Base-by-base conservation (phyloP, 768 basidiomycete genomes). In the Leccinellum albellum region DNA sequence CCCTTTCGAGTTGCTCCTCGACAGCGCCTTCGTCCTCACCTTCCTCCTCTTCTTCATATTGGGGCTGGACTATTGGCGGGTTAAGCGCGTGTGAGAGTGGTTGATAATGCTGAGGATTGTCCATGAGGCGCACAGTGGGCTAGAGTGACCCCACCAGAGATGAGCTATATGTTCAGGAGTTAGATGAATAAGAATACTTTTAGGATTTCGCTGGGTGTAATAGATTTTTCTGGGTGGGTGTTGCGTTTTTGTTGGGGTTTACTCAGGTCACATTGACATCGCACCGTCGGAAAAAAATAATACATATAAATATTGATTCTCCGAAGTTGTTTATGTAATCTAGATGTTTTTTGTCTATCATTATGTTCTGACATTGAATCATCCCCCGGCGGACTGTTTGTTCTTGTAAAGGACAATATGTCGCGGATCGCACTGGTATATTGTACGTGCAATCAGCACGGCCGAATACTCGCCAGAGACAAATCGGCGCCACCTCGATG, bases 31-130 rank as follows among this genome's bases (percentile, higher is more conserved):
- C 87, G 52, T 89, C 89, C 12, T 86, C 87, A n/a, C 88, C 87
- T 44, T 88, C 82, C 55, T 82, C 84, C 33, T 85, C 82, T 53
- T 83, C 77, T 57, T 83, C 77, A 69, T 72, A 67, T 70, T 75
- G 60, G 3, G 66, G 69, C 40, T 64, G 73, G 26, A 67, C 60
- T 56, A 73, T 66, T 28, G 74, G 86, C 0, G 84, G 85, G 69
- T 87, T 77, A 37, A 91, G 78, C 44, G 89, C 89, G 76, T 89
- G 86, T 54, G 88, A 91, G 64, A 91, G 79, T 26, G 89, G 86
- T 60, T 89, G 88, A 74, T 91, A 88, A 60, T 87, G 86, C 69
- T 89, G 87, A 54, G 87, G 86, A 70, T 88, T 88, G 73, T 88
- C 78, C 79, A 81, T 79, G 57, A 51, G 23, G 51, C 23, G 29